Base-by-base conservation (phyloP, 2,329 filamentous ascomycete genomes). In the Aspergillus uvarum region DNA sequence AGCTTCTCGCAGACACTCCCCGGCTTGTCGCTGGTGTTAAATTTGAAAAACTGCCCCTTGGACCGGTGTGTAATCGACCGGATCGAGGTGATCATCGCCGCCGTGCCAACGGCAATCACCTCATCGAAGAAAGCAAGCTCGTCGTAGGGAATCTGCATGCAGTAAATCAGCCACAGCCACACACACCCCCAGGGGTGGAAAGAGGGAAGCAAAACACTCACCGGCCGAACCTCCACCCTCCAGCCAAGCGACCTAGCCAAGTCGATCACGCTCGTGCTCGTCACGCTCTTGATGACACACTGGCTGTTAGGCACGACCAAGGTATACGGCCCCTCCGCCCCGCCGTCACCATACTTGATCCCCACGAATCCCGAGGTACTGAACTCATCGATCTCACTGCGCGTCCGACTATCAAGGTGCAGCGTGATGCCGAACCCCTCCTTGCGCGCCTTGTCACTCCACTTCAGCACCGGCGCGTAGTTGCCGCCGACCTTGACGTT, bases 401-500 rank as follows among this genome's bases (percentile, higher is more conserved):
- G 62, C 4, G 72, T 75, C 50, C 58, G 51, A 22, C 67, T 70
- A 57, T 76, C 75, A 8, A 77, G 61, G 58, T 75, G 73, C 38
- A 76, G 62, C 2, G 70, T 74, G n/a, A 77, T 66, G 4, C 54
- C 57, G 51, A 65, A 77, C 1, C 74, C 75, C 24, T 72, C 65
- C 8, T 59, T 61, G 14, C 63, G 54, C n/a, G 75, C 74, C 38
- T 70, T 63, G 12, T 69, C 68, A 8, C 62, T 69, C 59, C 68
- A 73, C n/a, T 65, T 63, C n/a, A 75, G 62, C 2, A 74, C 74
- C 4, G 74, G 72, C 0, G 72, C 74, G 59, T 77, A 77, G 57
- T 77, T 77, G 0, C 75, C 75, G 5, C 74, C 75, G 10, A 76
- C 70, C 59, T 76, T 76, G 29, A 66, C 72, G 32, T 63, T 61